Conservation (phyloP, 768 basidiomycete genomes). For the Kwoniella europaea region DNA sequence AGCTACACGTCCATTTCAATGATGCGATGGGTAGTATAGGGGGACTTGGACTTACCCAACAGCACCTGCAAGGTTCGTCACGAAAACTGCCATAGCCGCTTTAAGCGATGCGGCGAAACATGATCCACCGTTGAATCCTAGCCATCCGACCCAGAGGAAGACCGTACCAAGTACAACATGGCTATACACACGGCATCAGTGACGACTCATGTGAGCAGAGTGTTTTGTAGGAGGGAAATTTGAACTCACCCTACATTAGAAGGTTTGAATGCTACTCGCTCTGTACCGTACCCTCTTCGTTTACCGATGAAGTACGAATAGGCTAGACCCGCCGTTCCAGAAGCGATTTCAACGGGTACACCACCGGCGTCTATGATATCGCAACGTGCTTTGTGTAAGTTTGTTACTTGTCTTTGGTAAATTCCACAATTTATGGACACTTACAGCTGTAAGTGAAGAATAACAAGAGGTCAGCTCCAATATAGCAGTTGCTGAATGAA, state of each 20-base stretch:
- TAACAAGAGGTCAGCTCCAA: not conserved
- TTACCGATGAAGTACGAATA: slow-evolving; percentile 82
- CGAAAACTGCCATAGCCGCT: slow-evolving; percentile 84
- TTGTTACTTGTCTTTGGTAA: no score
- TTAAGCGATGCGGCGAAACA: slow-evolving; percentile 87
- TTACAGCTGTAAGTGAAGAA: slow-evolving; percentile 10
- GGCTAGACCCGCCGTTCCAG: slow-evolving; percentile 88
- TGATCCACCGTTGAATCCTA: slow-evolving; percentile 75
- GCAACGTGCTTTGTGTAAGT: not conserved
- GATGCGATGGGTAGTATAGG: not conserved
- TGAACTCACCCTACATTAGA: slow-evolving; percentile 79
- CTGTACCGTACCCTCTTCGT: slow-evolving; percentile 87
- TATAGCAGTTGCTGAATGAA: not conserved
- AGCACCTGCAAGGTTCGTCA: slow-evolving; percentile 88
- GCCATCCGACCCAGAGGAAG: slow-evolving; percentile 86
- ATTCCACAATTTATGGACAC: not conserved
- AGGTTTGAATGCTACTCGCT: slow-evolving; percentile 87
- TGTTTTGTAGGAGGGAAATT: no score
- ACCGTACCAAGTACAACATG: slow-evolving; percentile 93
- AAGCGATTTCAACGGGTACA: slow-evolving; percentile 94
- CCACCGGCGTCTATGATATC: slow-evolving; percentile 72
- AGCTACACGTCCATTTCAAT: not conserved
- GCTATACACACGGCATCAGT: slow-evolving; percentile 60
- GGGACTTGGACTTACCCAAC: slow-evolving; percentile 63
- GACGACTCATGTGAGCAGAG: no score